These are phyloP conservation scores for Xylariaceae sp. DNA, from an alignment of 2,329 filamentous ascomycete species.

Conservation along the genomic window DNA sequence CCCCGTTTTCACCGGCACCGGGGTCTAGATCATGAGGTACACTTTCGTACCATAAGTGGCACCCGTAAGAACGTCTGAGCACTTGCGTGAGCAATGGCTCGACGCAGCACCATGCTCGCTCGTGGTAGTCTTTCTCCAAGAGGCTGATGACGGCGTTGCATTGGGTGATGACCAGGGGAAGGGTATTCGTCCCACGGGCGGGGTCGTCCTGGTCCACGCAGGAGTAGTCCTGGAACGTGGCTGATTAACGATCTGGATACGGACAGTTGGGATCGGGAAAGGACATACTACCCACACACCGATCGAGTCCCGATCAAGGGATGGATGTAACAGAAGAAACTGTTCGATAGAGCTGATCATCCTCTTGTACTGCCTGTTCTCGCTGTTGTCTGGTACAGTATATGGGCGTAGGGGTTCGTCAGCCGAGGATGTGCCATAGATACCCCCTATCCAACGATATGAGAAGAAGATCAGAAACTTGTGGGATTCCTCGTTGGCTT, in stretches of 20 bases:
- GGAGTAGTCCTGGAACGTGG: constrained; percentile 35
- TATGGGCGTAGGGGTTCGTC: too few relatives aligned
- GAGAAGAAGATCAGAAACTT: constrained; percentile 33
- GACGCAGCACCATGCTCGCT: constrained; percentile 35
- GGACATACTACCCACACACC: constrained; percentile 29
- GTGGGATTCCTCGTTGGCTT: neutral
- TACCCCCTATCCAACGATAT: constrained; percentile 33
- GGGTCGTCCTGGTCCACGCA: constrained; percentile 35
- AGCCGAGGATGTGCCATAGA: too few relatives aligned
- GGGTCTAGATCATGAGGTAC: constrained; percentile 1
- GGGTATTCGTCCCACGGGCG: constrained; percentile 29
- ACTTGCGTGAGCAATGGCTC: constrained; percentile 32
- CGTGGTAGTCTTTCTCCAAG: constrained; percentile 31
- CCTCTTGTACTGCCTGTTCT: constrained; percentile 29
- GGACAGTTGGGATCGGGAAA: too few relatives aligned
- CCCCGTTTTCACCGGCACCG: constrained; percentile 3
- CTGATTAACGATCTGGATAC: too few relatives aligned
- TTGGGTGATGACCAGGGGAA: constrained; percentile 35
- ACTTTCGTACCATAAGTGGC: constrained; percentile 32
- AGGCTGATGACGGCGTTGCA: constrained; percentile 38
- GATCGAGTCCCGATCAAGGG: constrained; percentile 19
- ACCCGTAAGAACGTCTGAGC: constrained; percentile 28
- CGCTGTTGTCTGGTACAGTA: constrained; percentile 26
- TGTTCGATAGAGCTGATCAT: constrained; percentile 28
- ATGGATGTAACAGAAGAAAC: constrained; percentile 24